Conservation (phyloP, 2,329 filamentous ascomycete species). For the Aspergillus sergii region DNA sequence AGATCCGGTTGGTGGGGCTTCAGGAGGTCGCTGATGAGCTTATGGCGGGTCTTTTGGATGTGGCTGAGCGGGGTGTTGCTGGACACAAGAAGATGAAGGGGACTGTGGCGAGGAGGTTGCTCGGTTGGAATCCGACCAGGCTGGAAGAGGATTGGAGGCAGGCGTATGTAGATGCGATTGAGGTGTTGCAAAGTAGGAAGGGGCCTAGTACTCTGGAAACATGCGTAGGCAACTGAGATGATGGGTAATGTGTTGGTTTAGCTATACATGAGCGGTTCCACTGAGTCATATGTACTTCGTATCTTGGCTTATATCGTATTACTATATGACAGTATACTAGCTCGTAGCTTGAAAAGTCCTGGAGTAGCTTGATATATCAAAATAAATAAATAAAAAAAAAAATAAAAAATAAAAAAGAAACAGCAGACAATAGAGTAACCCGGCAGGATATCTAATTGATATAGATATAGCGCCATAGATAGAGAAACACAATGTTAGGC, state of each 20-base stretch:
- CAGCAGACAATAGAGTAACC: no score
- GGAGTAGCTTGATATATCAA: no score
- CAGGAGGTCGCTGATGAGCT: neutral
- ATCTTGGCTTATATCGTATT: no score
- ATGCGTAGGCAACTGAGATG: neutral
- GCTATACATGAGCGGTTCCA: no score
- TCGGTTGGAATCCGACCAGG: neutral
- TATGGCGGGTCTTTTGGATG: neutral
- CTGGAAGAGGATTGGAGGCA: neutral
- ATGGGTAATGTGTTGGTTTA: neutral
- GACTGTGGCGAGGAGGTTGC: neutral
- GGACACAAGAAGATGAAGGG: neutral
- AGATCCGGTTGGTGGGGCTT: neutral
- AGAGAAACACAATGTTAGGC: no score
- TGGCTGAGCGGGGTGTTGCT: neutral
- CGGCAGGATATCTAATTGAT: no score
- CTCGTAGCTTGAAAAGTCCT: no score
- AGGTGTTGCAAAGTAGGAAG: neutral
- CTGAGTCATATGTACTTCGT: no score
- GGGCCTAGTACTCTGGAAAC: neutral
- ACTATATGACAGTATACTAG: no score
- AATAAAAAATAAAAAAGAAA: no score
- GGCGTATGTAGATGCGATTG: neutral
- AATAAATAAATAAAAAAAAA: no score
- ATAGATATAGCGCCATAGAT: no score